A percentile compares a stretch with the other conserved stretches of the same genome.
These are phyloP conservation scores for Stevia rebaudiana DNA, from an alignment of 140 eudicot genomes.

Conservation along the genomic window DNA sequence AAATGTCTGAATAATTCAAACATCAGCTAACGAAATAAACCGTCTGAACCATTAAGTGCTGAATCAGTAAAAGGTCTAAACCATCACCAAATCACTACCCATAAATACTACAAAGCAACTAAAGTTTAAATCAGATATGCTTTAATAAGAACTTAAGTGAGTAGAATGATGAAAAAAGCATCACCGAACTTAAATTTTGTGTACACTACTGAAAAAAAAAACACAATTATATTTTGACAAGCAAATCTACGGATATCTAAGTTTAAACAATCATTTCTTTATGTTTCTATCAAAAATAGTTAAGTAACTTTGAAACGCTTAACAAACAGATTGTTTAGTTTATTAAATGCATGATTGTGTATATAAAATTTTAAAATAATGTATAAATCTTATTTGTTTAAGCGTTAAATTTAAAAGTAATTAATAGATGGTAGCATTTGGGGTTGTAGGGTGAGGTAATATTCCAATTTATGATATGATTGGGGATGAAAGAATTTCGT, in stretches of 20 bases:
- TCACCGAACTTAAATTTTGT: not conserved
- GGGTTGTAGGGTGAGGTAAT: constrained; percentile 27
- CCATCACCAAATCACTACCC: no score
- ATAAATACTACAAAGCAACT: not conserved
- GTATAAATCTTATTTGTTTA: not conserved
- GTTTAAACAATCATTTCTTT: not conserved
- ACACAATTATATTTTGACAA: not conserved
- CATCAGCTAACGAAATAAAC: no score
- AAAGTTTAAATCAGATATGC: not conserved
- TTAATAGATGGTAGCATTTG: not conserved
- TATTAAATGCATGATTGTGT: not conserved
- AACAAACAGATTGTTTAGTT: not conserved
- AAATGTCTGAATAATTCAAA: no score
- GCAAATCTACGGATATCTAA: not conserved
- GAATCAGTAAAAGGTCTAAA: no score
- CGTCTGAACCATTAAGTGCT: no score
- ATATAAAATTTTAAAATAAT: not conserved
- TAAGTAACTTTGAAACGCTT: not conserved
- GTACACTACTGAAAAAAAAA: not conserved
- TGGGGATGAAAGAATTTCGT: constrained; percentile 23
- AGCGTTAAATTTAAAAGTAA: not conserved
- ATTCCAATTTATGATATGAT: constrained; percentile 32
- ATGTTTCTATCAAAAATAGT: not conserved
- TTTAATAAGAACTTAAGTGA: not conserved
- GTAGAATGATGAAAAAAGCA: not conserved